Conservation (phyloP, 2,329 filamentous ascomycete genomes). For the Hypomyces perniciosus region DNA sequence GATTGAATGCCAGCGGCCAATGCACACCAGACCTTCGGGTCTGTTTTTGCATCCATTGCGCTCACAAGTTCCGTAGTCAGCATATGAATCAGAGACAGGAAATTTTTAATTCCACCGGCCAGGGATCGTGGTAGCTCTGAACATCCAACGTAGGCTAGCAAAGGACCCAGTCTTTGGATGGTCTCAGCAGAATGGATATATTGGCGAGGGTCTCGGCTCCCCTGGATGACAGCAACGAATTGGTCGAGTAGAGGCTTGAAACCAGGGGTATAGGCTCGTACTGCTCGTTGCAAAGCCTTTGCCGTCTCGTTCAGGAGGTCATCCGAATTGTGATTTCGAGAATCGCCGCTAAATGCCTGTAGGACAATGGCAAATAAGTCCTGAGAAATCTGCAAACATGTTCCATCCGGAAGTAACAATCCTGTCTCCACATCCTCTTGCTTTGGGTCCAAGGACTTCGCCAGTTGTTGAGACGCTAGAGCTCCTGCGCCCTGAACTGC, state of each 20-base stretch:
- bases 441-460: background rate
- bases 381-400: constrained; percentile 34
- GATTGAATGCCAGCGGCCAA: constrained; percentile 33
- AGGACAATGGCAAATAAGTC: constrained; percentile 27
- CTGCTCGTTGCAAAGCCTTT: constrained; percentile 34
- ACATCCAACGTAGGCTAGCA: constrained; percentile 45
- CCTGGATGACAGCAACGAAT: constrained; percentile 21
- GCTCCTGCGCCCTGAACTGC: constrained; percentile 42
- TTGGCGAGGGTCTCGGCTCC: constrained; percentile 16
- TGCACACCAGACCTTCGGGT: constrained; percentile 32
- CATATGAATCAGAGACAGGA: constrained; percentile 32
- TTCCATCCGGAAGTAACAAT: constrained; percentile 29
- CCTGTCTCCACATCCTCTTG: constrained; percentile 9
- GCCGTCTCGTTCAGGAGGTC: constrained; percentile 37
- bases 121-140: constrained; percentile 30
- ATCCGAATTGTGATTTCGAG: constrained; percentile 23
- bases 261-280: constrained; percentile 29
- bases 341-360: constrained; percentile 17
- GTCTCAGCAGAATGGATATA: constrained; percentile 19
- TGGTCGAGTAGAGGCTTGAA: constrained; percentile 30
- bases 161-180: constrained; percentile 34
- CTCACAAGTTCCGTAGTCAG: constrained; percentile 31
- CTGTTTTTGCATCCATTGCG: constrained; percentile 27
- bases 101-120: constrained; percentile 31
- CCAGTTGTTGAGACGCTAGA: constrained; percentile 34